Conservation (phyloP, 73 alveolate species). For the Tetrahymena thermophila region DNA sequence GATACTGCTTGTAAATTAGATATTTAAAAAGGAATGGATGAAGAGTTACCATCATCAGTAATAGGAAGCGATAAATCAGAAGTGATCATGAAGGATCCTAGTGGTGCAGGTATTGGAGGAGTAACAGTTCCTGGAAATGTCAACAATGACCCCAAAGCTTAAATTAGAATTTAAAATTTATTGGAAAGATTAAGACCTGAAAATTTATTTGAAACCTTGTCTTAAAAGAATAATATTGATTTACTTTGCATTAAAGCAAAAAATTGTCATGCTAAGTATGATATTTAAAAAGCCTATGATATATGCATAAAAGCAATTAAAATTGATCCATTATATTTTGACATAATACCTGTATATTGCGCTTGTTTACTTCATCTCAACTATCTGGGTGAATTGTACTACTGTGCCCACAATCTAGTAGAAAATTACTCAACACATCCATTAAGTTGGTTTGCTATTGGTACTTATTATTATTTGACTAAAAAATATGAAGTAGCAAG, state of each 20-base stretch:
- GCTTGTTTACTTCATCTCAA: constrained; percentile 86
- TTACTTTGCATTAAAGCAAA: constrained; percentile 86
- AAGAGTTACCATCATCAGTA: background rate
- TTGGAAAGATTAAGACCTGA: background rate
- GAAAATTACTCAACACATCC: constrained; percentile 84
- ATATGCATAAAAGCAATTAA: constrained; percentile 73
- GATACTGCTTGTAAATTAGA: background rate
- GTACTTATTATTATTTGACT: constrained; percentile 88
- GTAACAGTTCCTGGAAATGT: background rate
- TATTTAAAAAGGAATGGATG: background rate
- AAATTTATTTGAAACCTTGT: constrained; percentile 55
- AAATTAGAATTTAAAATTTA: background rate
- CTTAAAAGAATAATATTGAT: constrained; percentile 69
- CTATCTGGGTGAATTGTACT: constrained; percentile 89
- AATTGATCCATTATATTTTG: constrained; percentile 82
- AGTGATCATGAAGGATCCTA: background rate
- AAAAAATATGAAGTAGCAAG: constrained; percentile 93
- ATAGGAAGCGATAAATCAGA: background rate
- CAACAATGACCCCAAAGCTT: background rate
- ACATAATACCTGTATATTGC: constrained; percentile 88
- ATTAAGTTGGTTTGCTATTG: constrained; percentile 96
- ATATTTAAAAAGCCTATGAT: constrained; percentile 84
- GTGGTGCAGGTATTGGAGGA: background rate
- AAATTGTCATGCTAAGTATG: constrained; percentile 76
- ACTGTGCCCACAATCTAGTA: constrained; percentile 89